A percentile compares a stretch with the other conserved stretches of the same genome.
These are phyloP conservation scores for Calonectria pseudoturangicola DNA, from an alignment of 2,329 filamentous ascomycete genomes.

Conservation along the genomic window DNA sequence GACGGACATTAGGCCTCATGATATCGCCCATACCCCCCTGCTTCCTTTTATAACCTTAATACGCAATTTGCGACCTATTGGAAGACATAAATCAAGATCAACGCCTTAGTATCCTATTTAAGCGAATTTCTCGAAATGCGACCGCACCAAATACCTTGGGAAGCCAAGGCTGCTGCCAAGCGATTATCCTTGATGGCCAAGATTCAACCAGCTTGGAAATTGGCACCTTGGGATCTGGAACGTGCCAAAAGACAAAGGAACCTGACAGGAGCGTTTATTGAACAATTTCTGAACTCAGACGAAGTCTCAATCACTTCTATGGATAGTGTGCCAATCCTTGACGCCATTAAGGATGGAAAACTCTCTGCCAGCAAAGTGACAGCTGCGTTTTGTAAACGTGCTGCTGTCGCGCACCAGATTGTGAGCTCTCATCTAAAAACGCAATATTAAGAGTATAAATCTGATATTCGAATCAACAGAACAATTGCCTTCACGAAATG, in stretches of 20 bases:
- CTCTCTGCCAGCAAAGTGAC: conserved; percentile 59
- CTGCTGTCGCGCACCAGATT: conserved; percentile 72
- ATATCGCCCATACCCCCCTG: not conserved
- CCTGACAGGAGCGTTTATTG: conserved; percentile 47
- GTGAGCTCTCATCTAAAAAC: conserved; percentile 54
- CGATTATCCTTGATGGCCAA: conserved; percentile 40
- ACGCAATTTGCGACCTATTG: too few species aligned
- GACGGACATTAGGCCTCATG: not conserved
- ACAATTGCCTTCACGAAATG: conserved; percentile 46
- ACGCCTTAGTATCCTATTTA: not conserved
- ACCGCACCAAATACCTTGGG: conserved; percentile 39
- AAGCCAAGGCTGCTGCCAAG: conserved; percentile 46
- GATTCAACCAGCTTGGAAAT: conserved; percentile 49
- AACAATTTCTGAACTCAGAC: conserved; percentile 41
- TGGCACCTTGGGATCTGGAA: conserved; percentile 41
- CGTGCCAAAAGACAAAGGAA: conserved; percentile 37
- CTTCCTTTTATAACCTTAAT: not conserved
- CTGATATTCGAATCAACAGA: conserved; percentile 15
- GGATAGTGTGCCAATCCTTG: conserved; percentile 28
- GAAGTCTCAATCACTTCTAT: not conserved
- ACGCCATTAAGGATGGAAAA: conserved; percentile 4
- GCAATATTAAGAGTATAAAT: not conserved
- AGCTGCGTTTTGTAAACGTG: conserved; percentile 70
- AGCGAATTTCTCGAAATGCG: not conserved
- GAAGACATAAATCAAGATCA: not conserved